Evolutionary conservation across 176 grass and related monocot species (phyloP), one percentile per base, ranked within the genome.

Genomic region (Musa beccarii): DNA sequence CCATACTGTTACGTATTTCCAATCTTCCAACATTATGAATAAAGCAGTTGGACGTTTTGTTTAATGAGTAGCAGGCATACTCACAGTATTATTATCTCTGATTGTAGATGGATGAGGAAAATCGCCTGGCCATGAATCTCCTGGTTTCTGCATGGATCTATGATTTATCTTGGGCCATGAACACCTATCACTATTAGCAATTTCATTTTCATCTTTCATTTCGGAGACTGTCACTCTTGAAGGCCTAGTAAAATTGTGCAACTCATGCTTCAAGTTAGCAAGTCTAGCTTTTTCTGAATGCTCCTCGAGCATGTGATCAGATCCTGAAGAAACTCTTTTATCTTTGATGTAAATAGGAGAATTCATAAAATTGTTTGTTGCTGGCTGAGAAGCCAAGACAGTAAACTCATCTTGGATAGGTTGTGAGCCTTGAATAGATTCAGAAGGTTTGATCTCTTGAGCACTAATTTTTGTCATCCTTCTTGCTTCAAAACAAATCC

Each of bases 21-120:
- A 53, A 54, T 22, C 11, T 52, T 11, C n/a, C 69, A 23, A 14
- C 70, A 73, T 73, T 53, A 73, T 73, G 70, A 73, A 73, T 25
- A 51, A 14, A 54, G 22, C 70, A 14, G 70, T 53, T 53, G 11
- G 70, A 13, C 20, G 53, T 53, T 19, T 73, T 73, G 51, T 17
- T 10, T 54, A 24, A 54, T 73, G 20, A 25, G 21, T 23, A 52
- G 25, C 26, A 11, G 1, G 23, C 2, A 55, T 25, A 54, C 23
- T 54, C 52, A 43, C 34, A 54, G 16, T 11, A 17, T 73, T 20
- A 21, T 73, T 54, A 52, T 52, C 11, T 26, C 14, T 55, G 20
- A 15, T 11, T 17, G 8, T 13, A 73, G 20, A 55, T 52, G 71
- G 51, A 54, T 54, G 54, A 54, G 21, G 52, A 52, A 73, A 10